phyloP scores from a whole-genome alignment of 1,284 basidiomycete genomes.

The Puccinia triticina region DNA sequence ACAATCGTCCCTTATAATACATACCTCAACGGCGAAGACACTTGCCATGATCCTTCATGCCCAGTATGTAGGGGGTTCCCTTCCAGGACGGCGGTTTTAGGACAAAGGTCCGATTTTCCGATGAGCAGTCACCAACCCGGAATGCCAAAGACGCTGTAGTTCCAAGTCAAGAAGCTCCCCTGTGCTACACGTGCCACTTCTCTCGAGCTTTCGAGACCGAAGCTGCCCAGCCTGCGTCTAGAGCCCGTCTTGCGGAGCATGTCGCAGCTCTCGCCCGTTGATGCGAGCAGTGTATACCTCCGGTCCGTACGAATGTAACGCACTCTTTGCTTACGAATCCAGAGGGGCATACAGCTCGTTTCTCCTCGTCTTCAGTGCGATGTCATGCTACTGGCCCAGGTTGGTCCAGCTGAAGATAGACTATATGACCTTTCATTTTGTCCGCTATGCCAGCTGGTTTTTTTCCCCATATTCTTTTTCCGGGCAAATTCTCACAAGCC shows the following conservation, averaged over 20 bases:
- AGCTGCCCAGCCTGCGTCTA: neutral
- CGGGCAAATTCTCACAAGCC: slow-evolving; percentile 11
- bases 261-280: neutral
- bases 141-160: neutral
- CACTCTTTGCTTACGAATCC: neutral
- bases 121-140: neutral
- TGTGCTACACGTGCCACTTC: neutral
- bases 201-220: neutral
- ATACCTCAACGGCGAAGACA: neutral
- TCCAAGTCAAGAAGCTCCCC: neutral
- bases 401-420: slow-evolving; percentile 25
- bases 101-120: slow-evolving; percentile 17
- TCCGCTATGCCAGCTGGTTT: neutral
- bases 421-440: neutral
- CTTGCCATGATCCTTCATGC: neutral
- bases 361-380: slow-evolving; percentile 18
- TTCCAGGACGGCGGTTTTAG: slow-evolving; percentile 11
- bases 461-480: slow-evolving; percentile 10
- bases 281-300: neutral
- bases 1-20: neutral
- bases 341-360: slow-evolving; percentile 2
- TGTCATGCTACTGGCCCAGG: slow-evolving; percentile 24
- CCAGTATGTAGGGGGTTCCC: neutral
- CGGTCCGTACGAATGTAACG: neutral
- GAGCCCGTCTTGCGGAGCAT: neutral